These are phyloP conservation scores for Umbelopsis isabellina DNA, from an alignment of 192 early-diverging fungal species.

Conservation along the genomic window DNA sequence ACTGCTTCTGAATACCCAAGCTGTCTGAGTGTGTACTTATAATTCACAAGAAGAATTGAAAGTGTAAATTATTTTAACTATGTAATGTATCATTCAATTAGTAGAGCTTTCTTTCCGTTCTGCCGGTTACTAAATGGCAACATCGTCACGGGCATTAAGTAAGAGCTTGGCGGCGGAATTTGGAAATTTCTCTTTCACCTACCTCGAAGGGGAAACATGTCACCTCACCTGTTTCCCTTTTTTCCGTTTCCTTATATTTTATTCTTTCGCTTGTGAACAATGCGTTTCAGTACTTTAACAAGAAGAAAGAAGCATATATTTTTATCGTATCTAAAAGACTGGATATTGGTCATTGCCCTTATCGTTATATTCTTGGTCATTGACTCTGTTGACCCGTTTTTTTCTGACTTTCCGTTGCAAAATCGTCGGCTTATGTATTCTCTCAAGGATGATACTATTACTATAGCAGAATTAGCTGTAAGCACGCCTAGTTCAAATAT, in stretches of 20 bases:
- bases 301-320: conserved; percentile 5
- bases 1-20: background rate
- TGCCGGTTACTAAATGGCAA: too few relatives aligned
- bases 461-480: conserved; percentile 9
- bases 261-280: background rate
- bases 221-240: background rate
- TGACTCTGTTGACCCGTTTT: conserved; percentile 4
- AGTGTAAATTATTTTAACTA: too few relatives aligned
- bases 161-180: too few relatives aligned
- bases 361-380: conserved; percentile 14
- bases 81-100: too few relatives aligned
- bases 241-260: background rate
- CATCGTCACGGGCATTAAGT: too few relatives aligned
- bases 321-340: conserved; percentile 12
- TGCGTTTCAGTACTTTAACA: background rate
- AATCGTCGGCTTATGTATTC: conserved; percentile 8
- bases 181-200: too few relatives aligned
- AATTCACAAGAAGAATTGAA: too few relatives aligned
- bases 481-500: background rate
- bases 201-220: too few relatives aligned
- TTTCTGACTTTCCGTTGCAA: background rate
- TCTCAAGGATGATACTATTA: background rate
- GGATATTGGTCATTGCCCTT: conserved; percentile 6
- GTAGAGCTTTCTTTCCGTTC: too few relatives aligned
- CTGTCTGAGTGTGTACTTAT: background rate